Evolutionary conservation across 192 early-diverging fungal species (phyloP), one percentile per base, ranked within the genome.

Genomic region (Podila clonocystis): DNA sequence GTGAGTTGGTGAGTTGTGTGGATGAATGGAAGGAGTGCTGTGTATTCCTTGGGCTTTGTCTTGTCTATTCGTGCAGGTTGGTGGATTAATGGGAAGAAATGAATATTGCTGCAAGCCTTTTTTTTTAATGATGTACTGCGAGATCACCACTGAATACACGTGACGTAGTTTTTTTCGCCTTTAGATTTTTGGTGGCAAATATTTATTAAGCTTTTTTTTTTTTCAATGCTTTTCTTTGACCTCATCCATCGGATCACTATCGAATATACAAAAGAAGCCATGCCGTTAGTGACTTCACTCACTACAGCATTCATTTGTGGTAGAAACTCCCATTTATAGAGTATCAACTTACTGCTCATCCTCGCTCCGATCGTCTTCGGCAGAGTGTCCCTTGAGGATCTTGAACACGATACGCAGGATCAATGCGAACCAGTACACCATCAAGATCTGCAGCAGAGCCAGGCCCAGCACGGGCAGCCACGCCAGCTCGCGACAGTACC

Each of bases 391-490:
- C 52, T 86, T 85, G 26, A 89, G 55, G 29, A 92, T 85, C 83
- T 87, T 89, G 73, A 86, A 82, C 48, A 91, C 74, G 22, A 94
- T 89, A 45, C 87, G 77, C 60, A 92, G 85, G 49, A 94, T 89
- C n/a, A 94, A 82, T 0, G 75, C 76, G 34, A 90, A 88, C 93
- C 93, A 94, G 65, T 91, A 94, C 12, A 94, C 65, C 63, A 93
- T 88, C 41, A 94, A 67, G 29, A 82, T 33, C 68, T 92, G 89
- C 17, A 94, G 75, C 19, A 87, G 63, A 31, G 69, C 70, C 41
- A 92, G 67, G n/a, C 82, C 83, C 41, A 87, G 45, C 9, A 50
- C 50, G 20, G 88, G 86, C 33, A 88, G 65, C 62, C 78, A 82
- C 7, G 85, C 82, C 19, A 82, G 17, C 45, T 72, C 69, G 2